Percentiles rank a stretch among this genome's conserved stretches.
Conservation (phyloP, 192 early-diverging fungal genomes). For the Phlyctochytrium bullatum region DNA sequence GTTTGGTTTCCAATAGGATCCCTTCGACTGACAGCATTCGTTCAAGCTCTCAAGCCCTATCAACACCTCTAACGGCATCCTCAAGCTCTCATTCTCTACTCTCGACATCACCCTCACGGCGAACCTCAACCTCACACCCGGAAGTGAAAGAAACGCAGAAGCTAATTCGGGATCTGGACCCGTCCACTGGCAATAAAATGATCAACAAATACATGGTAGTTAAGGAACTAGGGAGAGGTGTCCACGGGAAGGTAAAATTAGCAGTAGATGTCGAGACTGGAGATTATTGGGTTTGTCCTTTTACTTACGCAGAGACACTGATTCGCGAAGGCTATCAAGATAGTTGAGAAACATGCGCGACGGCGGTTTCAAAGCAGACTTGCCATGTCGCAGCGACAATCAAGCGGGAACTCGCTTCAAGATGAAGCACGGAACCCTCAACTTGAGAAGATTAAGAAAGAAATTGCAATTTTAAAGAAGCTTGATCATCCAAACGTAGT, state of each 20-base stretch:
- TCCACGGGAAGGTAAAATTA: slow-evolving; percentile 95
- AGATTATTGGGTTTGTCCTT: slow-evolving; percentile 56
- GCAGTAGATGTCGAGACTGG: slow-evolving; percentile 77
- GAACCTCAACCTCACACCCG: not conserved
- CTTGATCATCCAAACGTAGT: slow-evolving; percentile 92
- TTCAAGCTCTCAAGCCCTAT: slow-evolving; percentile 47
- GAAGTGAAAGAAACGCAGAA: slow-evolving; percentile 78
- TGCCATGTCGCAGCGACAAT: slow-evolving; percentile 43
- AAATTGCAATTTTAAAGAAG: slow-evolving; percentile 96
- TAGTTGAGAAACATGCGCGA: slow-evolving; percentile 62
- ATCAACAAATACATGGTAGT: slow-evolving; percentile 95
- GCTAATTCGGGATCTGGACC: slow-evolving; percentile 81
- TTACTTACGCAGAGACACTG: not conserved
- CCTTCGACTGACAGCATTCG: not conserved
- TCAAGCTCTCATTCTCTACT: not conserved
- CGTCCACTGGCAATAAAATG: slow-evolving; percentile 85
- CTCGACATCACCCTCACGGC: not conserved
- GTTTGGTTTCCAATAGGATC: not conserved
- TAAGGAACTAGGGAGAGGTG: slow-evolving; percentile 85
- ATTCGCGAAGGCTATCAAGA: slow-evolving; percentile 61
- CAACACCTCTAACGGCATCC: not conserved
- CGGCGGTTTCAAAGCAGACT: slow-evolving; percentile 46
- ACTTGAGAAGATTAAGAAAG: slow-evolving; percentile 84
- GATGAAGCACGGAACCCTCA: slow-evolving; percentile 55
- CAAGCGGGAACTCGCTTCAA: slow-evolving; percentile 26